phyloP scores from a whole-genome alignment of 257 asterid genomes.

The Solanum microdontum region DNA sequence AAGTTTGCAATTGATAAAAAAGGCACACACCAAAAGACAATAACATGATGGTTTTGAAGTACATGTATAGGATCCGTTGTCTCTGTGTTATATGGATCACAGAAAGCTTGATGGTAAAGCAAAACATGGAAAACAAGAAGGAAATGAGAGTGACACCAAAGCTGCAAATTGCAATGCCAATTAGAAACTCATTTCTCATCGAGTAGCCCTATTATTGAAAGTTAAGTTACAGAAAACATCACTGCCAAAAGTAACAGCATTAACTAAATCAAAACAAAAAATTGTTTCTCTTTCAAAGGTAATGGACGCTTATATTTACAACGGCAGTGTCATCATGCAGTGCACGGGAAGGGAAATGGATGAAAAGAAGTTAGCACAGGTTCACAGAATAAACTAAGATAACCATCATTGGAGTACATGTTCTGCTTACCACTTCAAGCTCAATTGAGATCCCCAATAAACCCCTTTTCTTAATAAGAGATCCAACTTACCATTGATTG shows the following conservation, averaged over 20 bases:
- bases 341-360: not conserved
- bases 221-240: not conserved
- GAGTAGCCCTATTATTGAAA: not conserved
- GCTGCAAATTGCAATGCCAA: not conserved
- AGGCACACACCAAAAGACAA: not conserved
- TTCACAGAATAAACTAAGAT: not conserved
- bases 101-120: not conserved
- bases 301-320: not conserved
- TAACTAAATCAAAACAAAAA: not conserved
- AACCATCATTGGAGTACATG: not conserved
- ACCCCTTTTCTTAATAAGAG: not conserved
- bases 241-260: not conserved
- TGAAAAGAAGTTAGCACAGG: not conserved
- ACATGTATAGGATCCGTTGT: not conserved
- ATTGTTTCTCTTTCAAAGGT: not conserved
- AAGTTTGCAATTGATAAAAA: not conserved
- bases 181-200: not conserved
- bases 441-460: not conserved
- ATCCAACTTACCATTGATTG: constrained; percentile 64
- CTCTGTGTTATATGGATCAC: not conserved
- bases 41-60: not conserved
- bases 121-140: not conserved
- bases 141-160: not conserved
- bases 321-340: not conserved
- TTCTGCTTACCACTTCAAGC: not conserved